phyloP scores from a whole-genome alignment of 2,329 filamentous ascomycete species.

The Alternaria sp. region DNA sequence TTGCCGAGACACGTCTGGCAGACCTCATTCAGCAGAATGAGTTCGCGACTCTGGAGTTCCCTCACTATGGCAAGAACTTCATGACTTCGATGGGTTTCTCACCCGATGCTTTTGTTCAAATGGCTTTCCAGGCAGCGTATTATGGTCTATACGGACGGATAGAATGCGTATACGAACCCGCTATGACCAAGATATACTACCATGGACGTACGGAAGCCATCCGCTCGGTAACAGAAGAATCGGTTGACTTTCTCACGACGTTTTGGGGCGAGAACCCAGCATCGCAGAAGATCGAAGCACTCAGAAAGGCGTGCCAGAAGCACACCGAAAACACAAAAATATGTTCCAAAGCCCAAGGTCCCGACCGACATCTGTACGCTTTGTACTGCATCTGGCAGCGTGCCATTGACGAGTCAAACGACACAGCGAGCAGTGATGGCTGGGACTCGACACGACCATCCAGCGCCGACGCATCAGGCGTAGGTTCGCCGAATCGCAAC shows the following conservation, averaged over 20 bases:
- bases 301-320: constrained; percentile 81
- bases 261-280: constrained; percentile 94
- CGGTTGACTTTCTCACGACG: constrained; percentile 85
- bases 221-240: constrained; percentile 81
- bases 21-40: constrained; percentile 97
- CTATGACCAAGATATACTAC: constrained; percentile 94
- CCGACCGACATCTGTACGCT: constrained; percentile 91
- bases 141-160: constrained; percentile 94
- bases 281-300: constrained; percentile 81
- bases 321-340: constrained; percentile 81
- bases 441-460: constrained; percentile 47
- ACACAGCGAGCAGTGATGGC: constrained; percentile 63
- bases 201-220: constrained; percentile 96
- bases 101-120: constrained; percentile 95
- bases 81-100: constrained; percentile 98
- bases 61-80: constrained; percentile 92
- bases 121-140: constrained; percentile 98
- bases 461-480: constrained; percentile 61
- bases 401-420: constrained; percentile 74
- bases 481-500: constrained; percentile 62
- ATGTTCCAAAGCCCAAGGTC: constrained; percentile 88
- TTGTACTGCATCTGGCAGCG: constrained; percentile 95
- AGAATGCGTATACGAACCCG: constrained; percentile 95
- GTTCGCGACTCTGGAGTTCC: constrained; percentile 89
- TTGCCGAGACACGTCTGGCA: constrained; percentile 91